These are phyloP conservation scores for Ogataea angusta DNA, from an alignment of 805 yeast genomes.

Conservation along the genomic window DNA sequence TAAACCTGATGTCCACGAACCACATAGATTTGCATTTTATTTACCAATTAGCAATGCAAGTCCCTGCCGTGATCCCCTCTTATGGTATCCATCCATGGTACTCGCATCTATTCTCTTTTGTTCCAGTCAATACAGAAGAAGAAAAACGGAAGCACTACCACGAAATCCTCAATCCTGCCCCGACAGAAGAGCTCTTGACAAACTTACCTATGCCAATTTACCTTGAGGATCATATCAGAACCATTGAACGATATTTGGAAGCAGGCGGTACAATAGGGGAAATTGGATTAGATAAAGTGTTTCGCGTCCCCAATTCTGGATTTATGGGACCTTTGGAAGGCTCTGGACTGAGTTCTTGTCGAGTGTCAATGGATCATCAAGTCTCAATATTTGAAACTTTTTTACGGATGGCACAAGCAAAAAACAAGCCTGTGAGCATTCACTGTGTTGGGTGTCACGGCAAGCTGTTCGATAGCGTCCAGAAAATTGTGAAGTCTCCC, in stretches of 20 bases:
- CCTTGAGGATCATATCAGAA: slow-evolving; percentile 36
- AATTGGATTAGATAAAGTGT: slow-evolving; percentile 81
- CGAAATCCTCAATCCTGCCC: slow-evolving; percentile 43
- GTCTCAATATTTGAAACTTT: slow-evolving; percentile 45
- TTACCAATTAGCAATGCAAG: slow-evolving; percentile 13
- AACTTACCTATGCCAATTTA: slow-evolving; percentile 60
- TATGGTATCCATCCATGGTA: slow-evolving; percentile 95
- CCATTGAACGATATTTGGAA: slow-evolving; percentile 32
- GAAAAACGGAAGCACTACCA: slow-evolving; percentile 55
- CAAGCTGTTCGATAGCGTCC: slow-evolving; percentile 44
- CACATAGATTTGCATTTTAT: slow-evolving; percentile 35
- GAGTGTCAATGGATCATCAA: slow-evolving; percentile 70
- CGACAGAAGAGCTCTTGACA: slow-evolving; percentile 38
- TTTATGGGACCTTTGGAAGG: slow-evolving; percentile 37
- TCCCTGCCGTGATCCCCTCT: slow-evolving; percentile 39
- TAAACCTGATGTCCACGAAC: slow-evolving; percentile 48
- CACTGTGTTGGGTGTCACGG: slow-evolving; percentile 88
- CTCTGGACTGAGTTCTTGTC: slow-evolving; percentile 30
- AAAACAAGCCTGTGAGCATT: slow-evolving; percentile 56
- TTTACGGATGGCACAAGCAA: slow-evolving; percentile 50
- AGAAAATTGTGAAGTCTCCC: slow-evolving; percentile 22
- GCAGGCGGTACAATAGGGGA: slow-evolving; percentile 65
- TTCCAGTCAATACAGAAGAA: slow-evolving; percentile 6
- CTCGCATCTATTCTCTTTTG: slow-evolving; percentile 56
- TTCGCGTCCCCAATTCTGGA: slow-evolving; percentile 63